Evolutionary conservation across 768 basidiomycete species (phyloP).

Genomic region (Phlegmacium glaucopus): DNA sequence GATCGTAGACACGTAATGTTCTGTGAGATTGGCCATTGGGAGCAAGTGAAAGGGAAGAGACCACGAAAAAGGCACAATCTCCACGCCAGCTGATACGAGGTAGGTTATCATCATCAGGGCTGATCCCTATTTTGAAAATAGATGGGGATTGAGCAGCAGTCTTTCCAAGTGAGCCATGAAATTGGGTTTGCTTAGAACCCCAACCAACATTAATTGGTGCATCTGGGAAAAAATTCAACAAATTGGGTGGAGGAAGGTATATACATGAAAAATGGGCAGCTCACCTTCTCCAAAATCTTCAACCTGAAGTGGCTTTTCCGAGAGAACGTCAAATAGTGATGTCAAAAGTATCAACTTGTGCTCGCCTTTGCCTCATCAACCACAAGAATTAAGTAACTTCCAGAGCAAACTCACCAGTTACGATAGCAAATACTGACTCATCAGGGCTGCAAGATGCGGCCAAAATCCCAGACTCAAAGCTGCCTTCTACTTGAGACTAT

Average conservation of each 20-base stretch:
- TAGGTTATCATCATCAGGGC: slow-evolving; percentile 66
- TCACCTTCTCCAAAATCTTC: slow-evolving; percentile 84
- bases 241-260: slow-evolving; percentile 3
- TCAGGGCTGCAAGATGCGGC: slow-evolving; percentile 92
- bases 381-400: neutral
- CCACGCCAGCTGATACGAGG: slow-evolving; percentile 92
- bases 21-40: slow-evolving; percentile 40
- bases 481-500: slow-evolving; percentile 80
- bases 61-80: slow-evolving; percentile 84
- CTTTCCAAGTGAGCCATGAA: slow-evolving; percentile 94
- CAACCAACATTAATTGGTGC: slow-evolving; percentile 94
- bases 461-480: slow-evolving; percentile 79
- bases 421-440: slow-evolving; percentile 76
- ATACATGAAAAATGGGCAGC: neutral
- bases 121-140: slow-evolving; percentile 40
- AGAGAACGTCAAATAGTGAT: slow-evolving; percentile 81
- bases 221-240: slow-evolving; percentile 42
- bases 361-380: slow-evolving; percentile 42
- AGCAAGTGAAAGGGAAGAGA: slow-evolving; percentile 65
- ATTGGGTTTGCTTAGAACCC: slow-evolving; percentile 97
- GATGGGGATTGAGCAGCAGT: slow-evolving; percentile 60
- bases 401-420: slow-evolving; percentile 56
- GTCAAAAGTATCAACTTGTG: slow-evolving; percentile 87
- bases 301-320: slow-evolving; percentile 70
- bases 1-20: slow-evolving; percentile 70